Evolutionary conservation across 1,139 yeast genomes (phyloP).

Genomic region (Starmera stellimalicola): DNA sequence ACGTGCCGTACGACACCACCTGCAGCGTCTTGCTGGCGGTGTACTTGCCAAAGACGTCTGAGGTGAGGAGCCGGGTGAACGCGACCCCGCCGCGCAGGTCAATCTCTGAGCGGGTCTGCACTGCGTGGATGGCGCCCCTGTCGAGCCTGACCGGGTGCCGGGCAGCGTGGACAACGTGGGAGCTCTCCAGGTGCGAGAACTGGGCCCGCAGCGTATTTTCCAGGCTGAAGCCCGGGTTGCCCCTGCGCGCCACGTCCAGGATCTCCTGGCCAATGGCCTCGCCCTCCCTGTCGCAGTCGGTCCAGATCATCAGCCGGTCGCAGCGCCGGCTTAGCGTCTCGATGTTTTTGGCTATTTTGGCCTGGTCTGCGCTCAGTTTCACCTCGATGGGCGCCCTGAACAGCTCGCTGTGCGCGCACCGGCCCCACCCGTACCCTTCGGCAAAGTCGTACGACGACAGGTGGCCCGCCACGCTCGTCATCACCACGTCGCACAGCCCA

Average conservation of each 20-base stretch:
- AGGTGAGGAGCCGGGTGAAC: constrained; percentile 58
- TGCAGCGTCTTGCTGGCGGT: constrained; percentile 8
- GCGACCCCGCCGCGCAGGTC: constrained; percentile 88
- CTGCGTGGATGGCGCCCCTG: constrained; percentile 70
- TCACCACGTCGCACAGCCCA: constrained; percentile 71
- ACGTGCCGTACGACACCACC: constrained; percentile 74
- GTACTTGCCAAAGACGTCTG: constrained; percentile 12
- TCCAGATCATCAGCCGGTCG: constrained; percentile 81
- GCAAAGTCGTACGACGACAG: constrained; percentile 60
- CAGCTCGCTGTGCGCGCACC: constrained; percentile 53
- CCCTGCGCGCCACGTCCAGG: constrained; percentile 51
- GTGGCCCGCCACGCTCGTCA: constrained; percentile 93
- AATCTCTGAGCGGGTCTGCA: constrained; percentile 73
- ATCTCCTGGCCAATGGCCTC: constrained; percentile 92
- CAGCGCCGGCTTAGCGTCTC: constrained; percentile 52
- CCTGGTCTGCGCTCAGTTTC: constrained; percentile 30
- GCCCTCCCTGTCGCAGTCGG: constrained; percentile 98
- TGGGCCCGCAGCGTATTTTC: constrained; percentile 58
- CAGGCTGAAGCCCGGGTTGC: constrained; percentile 39
- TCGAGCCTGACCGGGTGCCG: constrained; percentile 55
- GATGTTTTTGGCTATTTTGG: constrained; percentile 61
- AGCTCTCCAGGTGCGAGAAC: constrained; percentile 78
- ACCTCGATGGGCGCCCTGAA: constrained; percentile 59
- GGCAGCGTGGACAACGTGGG: constrained; percentile 73
- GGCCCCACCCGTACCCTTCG: constrained; percentile 55